These are phyloP conservation scores for Rosa chinensis DNA, from an alignment of 306 rosid species.

Conservation along the genomic window DNA sequence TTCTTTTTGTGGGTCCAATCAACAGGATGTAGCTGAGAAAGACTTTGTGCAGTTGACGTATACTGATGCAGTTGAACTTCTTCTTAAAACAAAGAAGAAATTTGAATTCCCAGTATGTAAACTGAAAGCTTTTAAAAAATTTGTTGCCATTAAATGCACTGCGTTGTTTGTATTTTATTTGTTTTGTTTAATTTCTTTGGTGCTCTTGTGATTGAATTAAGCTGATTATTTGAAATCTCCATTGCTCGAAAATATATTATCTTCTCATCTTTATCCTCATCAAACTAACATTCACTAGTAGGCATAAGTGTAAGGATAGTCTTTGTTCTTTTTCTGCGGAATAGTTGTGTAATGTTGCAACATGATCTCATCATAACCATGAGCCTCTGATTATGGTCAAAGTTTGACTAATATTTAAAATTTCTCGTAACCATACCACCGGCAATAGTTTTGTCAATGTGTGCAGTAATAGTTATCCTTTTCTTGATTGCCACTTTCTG, in stretches of 20 bases:
- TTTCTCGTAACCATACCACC: neutral
- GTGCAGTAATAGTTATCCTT: neutral
- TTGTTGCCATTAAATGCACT: neutral
- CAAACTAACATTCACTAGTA: neutral
- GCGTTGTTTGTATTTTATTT: neutral
- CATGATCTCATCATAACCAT: neutral
- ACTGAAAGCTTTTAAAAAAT: slow-evolving; percentile 1
- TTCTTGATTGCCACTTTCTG: neutral
- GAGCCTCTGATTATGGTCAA: neutral
- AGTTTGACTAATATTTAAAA: neutral
- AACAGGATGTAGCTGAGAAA: slow-evolving; percentile 75
- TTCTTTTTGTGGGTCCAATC: slow-evolving; percentile 27
- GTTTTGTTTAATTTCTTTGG: neutral
- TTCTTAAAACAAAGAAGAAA: slow-evolving; percentile 73
- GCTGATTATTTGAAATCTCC: neutral
- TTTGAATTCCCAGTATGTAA: slow-evolving; percentile 90
- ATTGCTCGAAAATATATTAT: neutral
- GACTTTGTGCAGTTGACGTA: slow-evolving; percentile 82
- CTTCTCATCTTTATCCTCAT: neutral
- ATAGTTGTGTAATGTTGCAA: neutral
- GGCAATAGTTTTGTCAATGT: neutral
- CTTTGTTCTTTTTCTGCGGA: neutral
- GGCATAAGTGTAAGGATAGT: neutral
- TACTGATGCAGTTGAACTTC: slow-evolving; percentile 85
- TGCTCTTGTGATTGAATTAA: neutral